Conservation (phyloP, 1,139 yeast genomes). For the Saccharomycopsis hybrid region DNA sequence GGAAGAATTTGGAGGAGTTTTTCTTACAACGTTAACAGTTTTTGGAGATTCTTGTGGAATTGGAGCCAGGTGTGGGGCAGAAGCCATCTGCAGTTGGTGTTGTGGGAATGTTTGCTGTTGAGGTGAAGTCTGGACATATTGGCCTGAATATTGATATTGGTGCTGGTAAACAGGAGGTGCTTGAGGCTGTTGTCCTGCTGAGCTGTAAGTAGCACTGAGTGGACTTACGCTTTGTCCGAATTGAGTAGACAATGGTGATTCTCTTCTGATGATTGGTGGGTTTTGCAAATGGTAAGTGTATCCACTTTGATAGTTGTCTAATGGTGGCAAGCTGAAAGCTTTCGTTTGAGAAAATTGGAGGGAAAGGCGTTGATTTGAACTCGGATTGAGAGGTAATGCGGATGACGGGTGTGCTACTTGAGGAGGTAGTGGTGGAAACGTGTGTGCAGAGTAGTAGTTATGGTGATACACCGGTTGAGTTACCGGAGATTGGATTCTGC, state of each 20-base stretch:
- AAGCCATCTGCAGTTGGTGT: too few species aligned
- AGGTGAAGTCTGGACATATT: too few species aligned
- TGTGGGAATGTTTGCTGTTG: too few species aligned
- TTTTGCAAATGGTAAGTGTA: neutral
- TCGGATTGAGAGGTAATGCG: neutral
- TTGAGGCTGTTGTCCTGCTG: neutral
- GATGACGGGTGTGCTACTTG: neutral
- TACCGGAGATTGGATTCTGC: too few species aligned
- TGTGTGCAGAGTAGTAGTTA: too few species aligned
- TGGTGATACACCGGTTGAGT: too few species aligned
- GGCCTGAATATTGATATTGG: neutral
- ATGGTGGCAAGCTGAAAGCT: neutral
- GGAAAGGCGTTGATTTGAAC: neutral
- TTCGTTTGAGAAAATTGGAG: too few species aligned
- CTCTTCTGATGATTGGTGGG: neutral
- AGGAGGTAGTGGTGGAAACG: neutral
- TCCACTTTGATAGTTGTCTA: neutral
- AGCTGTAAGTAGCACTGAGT: neutral
- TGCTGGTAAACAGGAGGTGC: neutral
- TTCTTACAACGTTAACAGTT: too few species aligned
- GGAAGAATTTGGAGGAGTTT: too few species aligned
- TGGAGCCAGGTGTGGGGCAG: neutral
- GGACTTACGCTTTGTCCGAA: neutral
- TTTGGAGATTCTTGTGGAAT: neutral
- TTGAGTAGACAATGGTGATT: constrained; percentile 3